Percentiles rank a stretch among this genome's conserved stretches.
These are phyloP conservation scores for Senna tora DNA, from an alignment of 306 rosid genomes.

Conservation along the genomic window DNA sequence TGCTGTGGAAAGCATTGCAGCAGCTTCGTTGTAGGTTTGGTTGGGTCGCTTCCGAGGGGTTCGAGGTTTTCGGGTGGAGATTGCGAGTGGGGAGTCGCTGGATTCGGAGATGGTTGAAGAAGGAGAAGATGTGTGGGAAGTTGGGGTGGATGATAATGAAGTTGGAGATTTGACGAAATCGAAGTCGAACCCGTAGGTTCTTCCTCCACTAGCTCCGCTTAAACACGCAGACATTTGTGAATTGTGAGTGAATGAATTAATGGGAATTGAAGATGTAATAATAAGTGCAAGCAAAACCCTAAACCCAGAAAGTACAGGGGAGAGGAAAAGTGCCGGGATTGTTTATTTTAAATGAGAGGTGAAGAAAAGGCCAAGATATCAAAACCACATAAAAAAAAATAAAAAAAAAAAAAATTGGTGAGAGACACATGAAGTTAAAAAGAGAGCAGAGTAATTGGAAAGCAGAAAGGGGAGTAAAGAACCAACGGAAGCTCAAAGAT, in stretches of 20 bases:
- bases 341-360: background rate
- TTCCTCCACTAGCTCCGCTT: conserved; percentile 59
- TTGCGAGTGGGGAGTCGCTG: conserved; percentile 53
- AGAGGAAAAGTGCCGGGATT: conserved; percentile 17
- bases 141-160: conserved; percentile 48
- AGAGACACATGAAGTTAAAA: no score
- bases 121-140: conserved; percentile 54
- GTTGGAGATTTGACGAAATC: conserved; percentile 64
- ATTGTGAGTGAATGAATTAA: background rate
- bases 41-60: conserved; percentile 82
- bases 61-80: conserved; percentile 65
- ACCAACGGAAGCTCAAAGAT: conserved; percentile 12
- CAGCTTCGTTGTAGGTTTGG: conserved; percentile 81
- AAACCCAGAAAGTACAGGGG: conserved; percentile 49
- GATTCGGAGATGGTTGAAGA: conserved; percentile 70
- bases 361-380: conserved; percentile 43
- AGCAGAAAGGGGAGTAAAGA: no score
- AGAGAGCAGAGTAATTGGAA: no score
- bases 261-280: background rate
- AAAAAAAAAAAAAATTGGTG: no score
- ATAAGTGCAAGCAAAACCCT: no score
- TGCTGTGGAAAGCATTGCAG: conserved; percentile 67
- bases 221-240: conserved; percentile 66
- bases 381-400: conserved; percentile 1
- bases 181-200: conserved; percentile 64